Percentiles rank a stretch among this genome's conserved stretches.
These are phyloP conservation scores for Heliocybe sulcata DNA, from an alignment of 1,284 basidiomycete genomes.

Conservation along the genomic window DNA sequence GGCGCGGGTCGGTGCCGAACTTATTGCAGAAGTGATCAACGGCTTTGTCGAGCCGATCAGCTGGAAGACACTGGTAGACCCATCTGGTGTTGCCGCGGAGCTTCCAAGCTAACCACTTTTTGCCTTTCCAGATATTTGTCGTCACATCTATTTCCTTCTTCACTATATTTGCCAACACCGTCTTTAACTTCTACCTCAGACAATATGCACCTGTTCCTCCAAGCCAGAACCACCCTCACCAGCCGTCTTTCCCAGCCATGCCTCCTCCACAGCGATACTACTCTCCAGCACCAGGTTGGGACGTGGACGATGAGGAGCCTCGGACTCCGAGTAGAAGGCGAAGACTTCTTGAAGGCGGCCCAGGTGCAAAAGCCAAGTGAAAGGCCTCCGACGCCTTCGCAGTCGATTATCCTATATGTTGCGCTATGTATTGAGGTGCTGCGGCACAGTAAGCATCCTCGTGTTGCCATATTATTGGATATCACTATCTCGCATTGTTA, in stretches of 20 bases:
- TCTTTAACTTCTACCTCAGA: constrained; percentile 65
- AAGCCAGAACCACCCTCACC: background rate
- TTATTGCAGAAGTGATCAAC: constrained; percentile 94
- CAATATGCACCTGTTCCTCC: constrained; percentile 1
- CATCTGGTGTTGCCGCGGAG: background rate
- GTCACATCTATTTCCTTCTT: constrained; percentile 74
- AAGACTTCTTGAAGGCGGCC: background rate
- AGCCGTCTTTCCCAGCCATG: constrained; percentile 1
- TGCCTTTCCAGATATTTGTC: constrained; percentile 55
- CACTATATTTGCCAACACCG: constrained; percentile 77
- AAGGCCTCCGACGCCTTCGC: background rate
- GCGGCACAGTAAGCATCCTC: background rate
- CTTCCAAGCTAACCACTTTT: background rate
- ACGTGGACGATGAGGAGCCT: background rate
- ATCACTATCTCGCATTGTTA: background rate
- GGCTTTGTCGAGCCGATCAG: constrained; percentile 95
- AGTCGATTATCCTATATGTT: background rate
- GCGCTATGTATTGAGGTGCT: background rate
- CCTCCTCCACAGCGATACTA: background rate
- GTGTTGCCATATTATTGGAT: background rate
- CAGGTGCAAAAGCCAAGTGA: background rate
- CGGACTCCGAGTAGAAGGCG: background rate
- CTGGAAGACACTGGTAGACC: constrained; percentile 88
- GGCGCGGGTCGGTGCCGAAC: constrained; percentile 87
- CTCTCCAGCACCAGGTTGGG: background rate